phyloP scores from a whole-genome alignment of 768 basidiomycete species.

The Kwoniella newhampshirensis region DNA sequence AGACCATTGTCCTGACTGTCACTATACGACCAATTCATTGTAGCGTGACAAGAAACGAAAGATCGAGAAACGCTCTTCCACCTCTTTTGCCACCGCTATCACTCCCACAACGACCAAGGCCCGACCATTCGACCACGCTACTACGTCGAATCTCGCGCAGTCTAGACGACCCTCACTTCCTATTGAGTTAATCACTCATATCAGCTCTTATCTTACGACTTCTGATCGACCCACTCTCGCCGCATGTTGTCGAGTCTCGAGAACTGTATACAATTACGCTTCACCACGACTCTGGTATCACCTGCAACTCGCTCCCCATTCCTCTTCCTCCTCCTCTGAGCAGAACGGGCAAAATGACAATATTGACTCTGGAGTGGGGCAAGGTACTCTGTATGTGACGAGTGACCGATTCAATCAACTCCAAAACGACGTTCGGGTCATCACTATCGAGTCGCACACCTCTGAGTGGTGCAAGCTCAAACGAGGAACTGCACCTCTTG shows the following conservation, averaged over 20 bases:
- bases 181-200: background rate
- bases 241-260: slow-evolving; percentile 3
- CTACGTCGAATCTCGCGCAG: too few species aligned
- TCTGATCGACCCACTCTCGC: background rate
- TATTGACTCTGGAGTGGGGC: background rate
- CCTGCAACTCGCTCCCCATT: background rate
- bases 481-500: too few species aligned
- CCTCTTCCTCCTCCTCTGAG: background rate
- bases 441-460: too few species aligned
- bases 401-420: background rate
- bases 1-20: background rate
- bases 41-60: background rate
- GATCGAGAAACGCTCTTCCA: background rate
- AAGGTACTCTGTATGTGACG: background rate
- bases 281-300: background rate
- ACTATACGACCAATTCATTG: background rate
- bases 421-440: too few species aligned
- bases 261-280: background rate
- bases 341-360: background rate
- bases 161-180: too few species aligned
- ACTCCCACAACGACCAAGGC: too few species aligned
- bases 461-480: too few species aligned
- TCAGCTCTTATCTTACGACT: background rate
- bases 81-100: too few species aligned
- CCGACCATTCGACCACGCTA: too few species aligned